phyloP scores from a whole-genome alignment of 257 asterid species.

The Anisodus tanguticus region DNA sequence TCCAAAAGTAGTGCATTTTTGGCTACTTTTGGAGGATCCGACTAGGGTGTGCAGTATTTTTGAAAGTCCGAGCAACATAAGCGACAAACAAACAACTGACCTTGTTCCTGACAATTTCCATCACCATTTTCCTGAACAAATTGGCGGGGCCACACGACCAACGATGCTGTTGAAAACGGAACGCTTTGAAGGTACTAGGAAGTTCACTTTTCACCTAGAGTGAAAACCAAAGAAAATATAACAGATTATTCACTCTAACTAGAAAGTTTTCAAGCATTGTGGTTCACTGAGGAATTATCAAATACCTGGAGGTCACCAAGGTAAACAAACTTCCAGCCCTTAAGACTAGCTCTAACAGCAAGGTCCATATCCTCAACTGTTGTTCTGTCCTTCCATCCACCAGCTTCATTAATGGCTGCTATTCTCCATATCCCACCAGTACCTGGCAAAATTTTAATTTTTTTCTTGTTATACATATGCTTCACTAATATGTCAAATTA shows the following conservation, averaged over 20 bases:
- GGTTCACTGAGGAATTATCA: constrained; percentile 4
- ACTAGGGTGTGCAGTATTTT: background rate
- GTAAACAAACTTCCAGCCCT: constrained; percentile 93
- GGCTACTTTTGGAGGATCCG: background rate
- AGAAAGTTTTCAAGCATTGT: background rate
- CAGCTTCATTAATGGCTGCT: constrained; percentile 88
- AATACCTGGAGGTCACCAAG: constrained; percentile 86
- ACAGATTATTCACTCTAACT: background rate
- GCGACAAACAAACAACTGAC: constrained; percentile 38
- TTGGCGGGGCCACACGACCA: constrained; percentile 99
- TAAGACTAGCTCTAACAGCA: constrained; percentile 91
- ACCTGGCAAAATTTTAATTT: background rate
- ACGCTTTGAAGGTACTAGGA: constrained; percentile 95
- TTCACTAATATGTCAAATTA: background rate
- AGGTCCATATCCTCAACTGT: constrained; percentile 99
- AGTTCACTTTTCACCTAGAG: constrained; percentile 84
- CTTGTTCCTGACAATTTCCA: constrained; percentile 83
- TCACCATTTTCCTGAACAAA: constrained; percentile 85
- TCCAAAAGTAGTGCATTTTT: background rate
- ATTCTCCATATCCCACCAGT: constrained; percentile 85
- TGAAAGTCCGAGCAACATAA: background rate
- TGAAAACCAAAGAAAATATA: background rate
- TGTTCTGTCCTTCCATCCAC: constrained; percentile 96
- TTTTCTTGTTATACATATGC: background rate
- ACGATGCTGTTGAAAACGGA: constrained; percentile 92